Base-by-base conservation (phyloP, 1,284 basidiomycete species). In the Papiliotrema laurentii region DNA sequence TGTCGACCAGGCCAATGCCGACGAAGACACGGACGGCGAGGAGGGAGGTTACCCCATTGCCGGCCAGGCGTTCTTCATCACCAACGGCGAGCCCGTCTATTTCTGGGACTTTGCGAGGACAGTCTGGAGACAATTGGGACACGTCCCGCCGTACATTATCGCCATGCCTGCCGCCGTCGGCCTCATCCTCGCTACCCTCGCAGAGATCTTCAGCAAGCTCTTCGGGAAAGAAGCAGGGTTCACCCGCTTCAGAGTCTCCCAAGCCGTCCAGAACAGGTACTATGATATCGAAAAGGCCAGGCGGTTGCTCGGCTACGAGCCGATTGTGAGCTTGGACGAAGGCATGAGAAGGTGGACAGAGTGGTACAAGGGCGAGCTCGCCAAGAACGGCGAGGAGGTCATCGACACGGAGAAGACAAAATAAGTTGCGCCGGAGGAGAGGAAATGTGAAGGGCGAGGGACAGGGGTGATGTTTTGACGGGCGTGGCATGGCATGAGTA, bases 261-360 rank as follows among this genome's bases (percentile, higher is more conserved):
- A 83, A 68, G 83, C 80, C 40, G 76, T 72, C 16, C 77, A 76
- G 56, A 71, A 77, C 55, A 80, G 92, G 61, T 97, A 87, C 79
- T 88, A 94, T 73, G 96, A 97, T 70, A 92, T 94, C 46, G 94
- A 98, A 77, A 92, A 90, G 76, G 90, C 94, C 9, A 80, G 93
- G 59, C 77, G 91, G 49, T 81, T 97, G 55, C 78, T 99, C 33
- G 92, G 89, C 2, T 98, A 98, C 73, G 88, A 91, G 68, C 96
- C 94, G 0, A 76, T 90, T 49, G 84, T 96, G 13, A 87, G 90
- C 2, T 64, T 98, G 26, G 84, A 91, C 56, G 93, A 98, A 60
- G 94, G 90, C 21, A 80, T 97, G 51, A 80, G 82, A 72, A 79
- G 78, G 56, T 70, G 68, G 69, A 70, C 68, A n/a, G 28, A 38